phyloP scores from a whole-genome alignment of 1,284 basidiomycete genomes.

The Heliocybe sulcata region DNA sequence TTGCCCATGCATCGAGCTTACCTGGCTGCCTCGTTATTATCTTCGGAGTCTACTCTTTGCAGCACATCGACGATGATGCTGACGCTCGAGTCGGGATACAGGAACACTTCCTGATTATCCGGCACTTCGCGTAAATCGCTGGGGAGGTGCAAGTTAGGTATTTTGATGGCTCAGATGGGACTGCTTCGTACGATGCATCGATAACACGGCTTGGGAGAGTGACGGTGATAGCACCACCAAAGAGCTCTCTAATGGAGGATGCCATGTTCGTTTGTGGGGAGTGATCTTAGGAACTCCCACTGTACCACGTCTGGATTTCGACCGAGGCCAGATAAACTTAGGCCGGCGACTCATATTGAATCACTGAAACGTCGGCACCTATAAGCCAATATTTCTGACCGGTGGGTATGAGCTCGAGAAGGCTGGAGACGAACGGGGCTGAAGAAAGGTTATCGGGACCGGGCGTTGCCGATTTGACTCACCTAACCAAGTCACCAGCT shows the following conservation, averaged over 20 bases:
- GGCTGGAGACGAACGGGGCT: no score
- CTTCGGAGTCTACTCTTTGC: conserved; percentile 56
- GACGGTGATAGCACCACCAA: conserved; percentile 79
- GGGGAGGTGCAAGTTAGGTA: conserved; percentile 5
- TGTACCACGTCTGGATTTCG: neutral
- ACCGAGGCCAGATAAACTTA: no score
- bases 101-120: conserved; percentile 94
- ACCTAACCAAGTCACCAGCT: no score
- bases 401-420: no score
- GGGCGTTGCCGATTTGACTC: no score
- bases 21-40: conserved; percentile 63
- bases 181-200: conserved; percentile 76
- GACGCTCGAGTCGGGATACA: conserved; percentile 63
- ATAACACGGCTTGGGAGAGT: conserved; percentile 53
- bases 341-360: no score
- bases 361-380: no score
- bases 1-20: conserved; percentile 25
- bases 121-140: conserved; percentile 91
- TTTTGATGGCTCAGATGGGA: conserved; percentile 2
- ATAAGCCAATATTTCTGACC: no score
- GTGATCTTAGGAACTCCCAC: neutral
- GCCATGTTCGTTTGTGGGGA: neutral
- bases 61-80: conserved; percentile 88
- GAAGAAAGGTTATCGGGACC: no score
- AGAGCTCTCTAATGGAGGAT: conserved; percentile 31